Base-by-base conservation (phyloP, 2,329 filamentous ascomycete genomes). In the Fusarium tanahbumbuense region DNA sequence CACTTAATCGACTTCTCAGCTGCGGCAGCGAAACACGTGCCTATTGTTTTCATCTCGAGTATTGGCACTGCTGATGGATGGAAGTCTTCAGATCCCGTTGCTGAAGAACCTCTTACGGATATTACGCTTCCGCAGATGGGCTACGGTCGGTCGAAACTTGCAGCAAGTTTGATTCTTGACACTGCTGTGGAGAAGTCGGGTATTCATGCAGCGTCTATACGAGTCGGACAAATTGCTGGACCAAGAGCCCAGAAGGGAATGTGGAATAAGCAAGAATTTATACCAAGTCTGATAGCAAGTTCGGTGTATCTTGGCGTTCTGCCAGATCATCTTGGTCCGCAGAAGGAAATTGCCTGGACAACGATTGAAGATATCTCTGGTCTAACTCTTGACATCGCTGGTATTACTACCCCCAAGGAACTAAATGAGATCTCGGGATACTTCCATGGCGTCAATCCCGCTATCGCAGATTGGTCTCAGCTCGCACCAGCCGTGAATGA, bases 201-300 rank as follows among this genome's bases (percentile, higher is more conserved):
- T 0, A 6, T 64, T 0, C 27, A 27, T 0, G 15, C 52, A 0
- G 32, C 18, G n/a, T 64, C 60, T 0, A 40, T 64, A 0, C 41
- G 61, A 25, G 61, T 64, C 2, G 61, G 61, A 2, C 61, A 64
- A 2, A 64, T 64, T 12, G 61, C 61, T 7, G 61, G 61, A 0
- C 34, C 61, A 3, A 50, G 40, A 4, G 40, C 45, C 0, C 1
- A 37, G 2, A 64, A 50, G 8, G 61, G 61, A 3, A 5, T 59
- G 7, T 64, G 61, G 60, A 64, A 64, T 2, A 45, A 11, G 4
- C 60, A 64, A 1, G 61, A 64, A 2, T 27, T 64, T 8, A 41
- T 64, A 4, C 61, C 61, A 1, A 64, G 61, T 3, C 8, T 64
- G 25, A 42, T 64, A 2, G 60, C 52, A 2, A 64, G 61, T 11